Base-by-base conservation (phyloP, 441 rosid genomes). In the Gossypium aridum region DNA sequence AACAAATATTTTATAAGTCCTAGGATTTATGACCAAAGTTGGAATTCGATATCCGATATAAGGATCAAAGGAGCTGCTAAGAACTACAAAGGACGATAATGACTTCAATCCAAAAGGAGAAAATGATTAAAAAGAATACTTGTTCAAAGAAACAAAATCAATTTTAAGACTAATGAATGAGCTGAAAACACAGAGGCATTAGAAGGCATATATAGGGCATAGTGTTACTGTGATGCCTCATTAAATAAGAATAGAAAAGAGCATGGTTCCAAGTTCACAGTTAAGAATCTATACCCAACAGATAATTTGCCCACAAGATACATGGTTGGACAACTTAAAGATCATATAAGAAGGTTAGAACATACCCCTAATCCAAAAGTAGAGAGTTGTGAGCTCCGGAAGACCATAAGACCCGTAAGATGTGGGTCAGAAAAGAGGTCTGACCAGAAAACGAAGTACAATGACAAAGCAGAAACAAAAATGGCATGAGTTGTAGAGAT, bases 401-500 rank as follows among this genome's bases (percentile, higher is more conserved):
- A 81, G 72, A 82, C 84, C 76, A 84, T 26, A 78, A 76, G 86
- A 66, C 61, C 84, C 45, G 77, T 73, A 79, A 54, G 71, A 9
- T 2, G 73, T 74, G 23, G 67, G 61, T 82, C 86, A 72, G 91
- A 79, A 79, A 82, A 90, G 34, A 87, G 77, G 75, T 86, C 89
- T 63, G 89, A 83, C 84, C 86, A 83, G 86, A 90, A 83, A 45
- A 87, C 91, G 57, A 87, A 79, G 84, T 87, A 84, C 23, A 88
- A 54, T 17, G 91, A 78, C 80, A 86, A 67, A 3, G 79, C 76
- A 19, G 90, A 84, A 79, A 88, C 78, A 76, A 82, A 81, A 16
- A 87, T 62, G 7, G 94, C 89, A 77, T 90, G 94, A 51, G 81
- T 57, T 16, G 94, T 90, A 61, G 98, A 93, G 71, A 88, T 82